Base-by-base conservation (phyloP, 108 stramenopile genomes). In the Bacterosira constricta region DNA sequence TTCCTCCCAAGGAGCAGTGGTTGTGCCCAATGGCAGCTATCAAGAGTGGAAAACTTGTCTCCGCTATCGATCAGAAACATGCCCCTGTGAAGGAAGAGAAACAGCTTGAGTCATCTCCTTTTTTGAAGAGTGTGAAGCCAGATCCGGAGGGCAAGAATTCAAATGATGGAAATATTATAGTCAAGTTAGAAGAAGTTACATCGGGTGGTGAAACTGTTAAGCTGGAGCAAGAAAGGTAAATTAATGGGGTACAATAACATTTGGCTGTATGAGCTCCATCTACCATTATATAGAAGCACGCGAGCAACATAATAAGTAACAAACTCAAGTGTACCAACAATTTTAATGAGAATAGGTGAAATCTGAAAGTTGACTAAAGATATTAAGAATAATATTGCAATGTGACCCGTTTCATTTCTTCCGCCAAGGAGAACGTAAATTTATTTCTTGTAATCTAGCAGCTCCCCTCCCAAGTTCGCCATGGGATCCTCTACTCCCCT, bases 401-500 rank as follows among this genome's bases (percentile, higher is more conserved):
- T n/a, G n/a, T n/a, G n/a, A n/a, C n/a, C n/a, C n/a, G n/a, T n/a
- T n/a, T n/a, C n/a, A n/a, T n/a, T n/a, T n/a, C n/a, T n/a, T n/a
- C n/a, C n/a, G n/a, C n/a, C n/a, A n/a, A n/a, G n/a, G 30, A 38
- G 6, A 4, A 15, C n/a, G 46, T 45, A 26, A 34, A 17, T 32
- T 46, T 69, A 71, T 41, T 80, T 66, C 56, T 88, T 85, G 67
- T 95, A 95, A 56, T 95, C 90, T 37, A 95, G 65, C 17, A 95
- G 26, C 56, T 92, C 91, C 51, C 92, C 91, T 10, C 71, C 75
- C 39, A 95, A 53, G 39, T 93, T 96, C 17, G 92, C 93, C 96
- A 98, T 94, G 6, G 96, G 88, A 81, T 91, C 90, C 44, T 81
- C 86, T 36, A 74, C 87, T 34, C 89, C 92, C 49, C 84, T 55